Conservation (phyloP, 805 yeast genomes). For the Scheffersomyces coipomensis region DNA sequence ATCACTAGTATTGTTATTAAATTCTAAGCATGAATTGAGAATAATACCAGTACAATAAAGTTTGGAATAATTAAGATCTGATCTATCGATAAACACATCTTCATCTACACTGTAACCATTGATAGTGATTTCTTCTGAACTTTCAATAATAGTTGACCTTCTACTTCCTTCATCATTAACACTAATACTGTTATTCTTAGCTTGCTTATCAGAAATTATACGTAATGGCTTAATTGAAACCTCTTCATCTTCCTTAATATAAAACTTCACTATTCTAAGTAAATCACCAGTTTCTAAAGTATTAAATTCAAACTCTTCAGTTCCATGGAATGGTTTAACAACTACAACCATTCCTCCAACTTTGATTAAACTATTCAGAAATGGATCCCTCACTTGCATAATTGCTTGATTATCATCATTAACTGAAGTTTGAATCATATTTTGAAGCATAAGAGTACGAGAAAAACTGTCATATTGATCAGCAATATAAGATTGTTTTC, state of each 20-base stretch:
- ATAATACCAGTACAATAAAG: constrained; percentile 30
- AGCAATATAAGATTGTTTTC: constrained; percentile 10
- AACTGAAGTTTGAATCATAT: constrained; percentile 15
- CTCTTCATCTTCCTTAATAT: constrained; percentile 10
- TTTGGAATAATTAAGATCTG: constrained; percentile 14
- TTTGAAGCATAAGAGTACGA: constrained; percentile 25
- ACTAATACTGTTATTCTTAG: background rate
- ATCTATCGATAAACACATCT: constrained; percentile 9
- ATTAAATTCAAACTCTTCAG: constrained; percentile 15
- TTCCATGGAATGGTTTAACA: constrained; percentile 23
- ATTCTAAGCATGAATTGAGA: constrained; percentile 26
- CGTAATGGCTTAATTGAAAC: background rate
- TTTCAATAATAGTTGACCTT: background rate
- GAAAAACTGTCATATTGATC: constrained; percentile 23
- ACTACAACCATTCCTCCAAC: constrained; percentile 35
- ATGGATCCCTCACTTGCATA: constrained; percentile 27
- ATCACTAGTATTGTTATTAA: constrained; percentile 6
- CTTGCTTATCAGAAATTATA: background rate
- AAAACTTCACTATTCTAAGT: constrained; percentile 25
- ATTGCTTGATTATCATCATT: constrained; percentile 13
- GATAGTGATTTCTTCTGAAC: background rate
- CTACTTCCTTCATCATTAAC: no score
- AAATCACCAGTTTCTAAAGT: constrained; percentile 30
- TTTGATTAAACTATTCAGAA: constrained; percentile 18
- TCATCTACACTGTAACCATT: constrained; percentile 1